Base-by-base conservation (phyloP, 768 basidiomycete species). In the Crucibulum laeve region DNA sequence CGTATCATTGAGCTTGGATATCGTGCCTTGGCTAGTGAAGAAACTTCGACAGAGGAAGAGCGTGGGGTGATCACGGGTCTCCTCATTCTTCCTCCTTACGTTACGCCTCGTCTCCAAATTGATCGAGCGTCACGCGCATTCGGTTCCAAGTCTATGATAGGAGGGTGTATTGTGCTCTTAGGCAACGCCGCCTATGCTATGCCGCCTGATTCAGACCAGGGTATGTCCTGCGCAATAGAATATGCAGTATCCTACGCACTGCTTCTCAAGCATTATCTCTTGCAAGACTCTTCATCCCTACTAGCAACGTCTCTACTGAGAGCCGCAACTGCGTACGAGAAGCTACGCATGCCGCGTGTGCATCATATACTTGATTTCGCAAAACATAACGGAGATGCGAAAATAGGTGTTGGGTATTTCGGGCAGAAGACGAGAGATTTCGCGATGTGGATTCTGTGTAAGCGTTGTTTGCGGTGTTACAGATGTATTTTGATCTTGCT, bases 141-240 rank as follows among this genome's bases (percentile, higher is more conserved):
- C 6, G 40, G 49, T 8, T 28, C 19, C 1, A 38, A 40, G 13
- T 38, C 50, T 11, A 15, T 51, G 2, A 40, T 48, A 18, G 42
- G 38, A 43, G 67, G 68, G 26, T 55, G 62, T 13, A 59, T 73
- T 25, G 46, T 73, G 7, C 61, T 73, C 3, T 43, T 71, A 11
- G 71, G 72, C 0, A 69, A 74, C 42, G 68, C 71, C 6, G 69
- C 69, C 0, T 70, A 73, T 41, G 59, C 65, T 21, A 68, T 72
- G 63, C 69, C 70, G 11, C 69, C 71, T 1, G 63, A 71, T 36
- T 56, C 62, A 2, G 67, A 68, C 1, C 72, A 73, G 38, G 70
- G 68, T 11, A 68, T 64, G 3, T 63, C 69, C 0, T 66, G 63
- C 36, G 68, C 69, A 2, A 58, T 59, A 2, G 70, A 74, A 45